Evolutionary conservation across 78 protist species (phyloP).

Genomic region (Thecamonas trahens): DNA sequence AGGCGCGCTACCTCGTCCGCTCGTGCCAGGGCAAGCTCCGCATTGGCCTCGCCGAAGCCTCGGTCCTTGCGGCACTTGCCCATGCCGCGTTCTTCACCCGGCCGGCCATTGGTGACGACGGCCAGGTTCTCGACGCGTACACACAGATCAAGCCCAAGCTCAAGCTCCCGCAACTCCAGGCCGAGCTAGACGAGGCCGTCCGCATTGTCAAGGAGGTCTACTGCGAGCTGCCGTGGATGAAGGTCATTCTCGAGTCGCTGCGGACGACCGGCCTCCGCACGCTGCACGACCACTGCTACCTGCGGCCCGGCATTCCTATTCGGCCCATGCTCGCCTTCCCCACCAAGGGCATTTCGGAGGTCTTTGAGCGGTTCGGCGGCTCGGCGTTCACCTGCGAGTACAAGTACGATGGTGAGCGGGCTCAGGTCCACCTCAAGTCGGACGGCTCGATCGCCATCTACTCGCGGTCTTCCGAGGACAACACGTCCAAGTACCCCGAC

Average conservation of each 20-base stretch:
- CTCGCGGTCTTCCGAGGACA: conserved; percentile 87
- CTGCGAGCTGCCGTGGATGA: conserved; percentile 55
- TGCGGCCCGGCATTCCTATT: conserved; percentile 82
- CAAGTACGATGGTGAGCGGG: conserved; percentile 98
- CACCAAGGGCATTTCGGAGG: conserved; percentile 62
- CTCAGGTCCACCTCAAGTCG: conserved; percentile 61
- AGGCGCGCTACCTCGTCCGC: conserved; percentile 37
- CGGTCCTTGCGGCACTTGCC: conserved; percentile 85
- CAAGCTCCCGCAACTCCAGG: too few relatives aligned
- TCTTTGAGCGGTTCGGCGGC: conserved; percentile 68
- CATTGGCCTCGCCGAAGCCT: conserved; percentile 86
- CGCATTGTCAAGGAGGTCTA: neutral
- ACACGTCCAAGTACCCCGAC: conserved; percentile 92
- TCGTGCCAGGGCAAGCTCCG: conserved; percentile 81
- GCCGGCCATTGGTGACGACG: neutral
- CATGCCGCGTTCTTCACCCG: conserved; percentile 66
- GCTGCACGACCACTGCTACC: conserved; percentile 19
- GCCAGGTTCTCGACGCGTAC: neutral
- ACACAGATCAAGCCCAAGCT: too few relatives aligned
- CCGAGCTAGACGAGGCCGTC: too few relatives aligned
- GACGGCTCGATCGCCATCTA: conserved; percentile 67
- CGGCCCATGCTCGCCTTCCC: conserved; percentile 97
- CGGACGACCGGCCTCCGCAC: neutral
- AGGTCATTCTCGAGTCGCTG: neutral
- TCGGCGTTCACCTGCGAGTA: conserved; percentile 88